A percentile compares a stretch with the other conserved stretches of the same genome.
phyloP scores from a whole-genome alignment of 345 rosid species.

The Clausena lansium region DNA sequence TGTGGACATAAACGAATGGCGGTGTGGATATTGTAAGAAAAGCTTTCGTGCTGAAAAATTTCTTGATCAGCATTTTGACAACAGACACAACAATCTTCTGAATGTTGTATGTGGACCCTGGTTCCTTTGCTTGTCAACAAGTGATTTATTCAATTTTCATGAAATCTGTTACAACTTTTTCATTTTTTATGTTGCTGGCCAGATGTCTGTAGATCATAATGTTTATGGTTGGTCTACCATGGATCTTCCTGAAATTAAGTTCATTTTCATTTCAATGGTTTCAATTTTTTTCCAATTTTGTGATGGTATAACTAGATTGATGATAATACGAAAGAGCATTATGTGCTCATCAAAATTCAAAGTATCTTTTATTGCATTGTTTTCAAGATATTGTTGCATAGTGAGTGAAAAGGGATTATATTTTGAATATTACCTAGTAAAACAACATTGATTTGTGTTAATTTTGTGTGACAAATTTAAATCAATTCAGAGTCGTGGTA shows the following conservation, averaged over 20 bases:
- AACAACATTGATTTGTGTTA: background rate
- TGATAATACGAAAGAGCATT: background rate
- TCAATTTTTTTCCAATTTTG: background rate
- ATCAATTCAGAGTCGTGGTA: conserved; percentile 58
- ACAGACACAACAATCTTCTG: conserved; percentile 74
- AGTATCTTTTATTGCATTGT: background rate
- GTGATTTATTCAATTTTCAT: background rate
- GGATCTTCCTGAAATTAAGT: background rate
- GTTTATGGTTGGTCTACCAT: background rate
- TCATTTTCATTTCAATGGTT: background rate
- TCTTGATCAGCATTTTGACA: conserved; percentile 82
- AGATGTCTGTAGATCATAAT: background rate
- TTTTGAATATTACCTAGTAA: background rate
- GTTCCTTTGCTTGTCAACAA: conserved; percentile 23
- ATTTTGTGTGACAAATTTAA: conserved; percentile 6
- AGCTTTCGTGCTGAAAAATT: conserved; percentile 77
- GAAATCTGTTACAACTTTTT: background rate
- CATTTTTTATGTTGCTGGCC: background rate
- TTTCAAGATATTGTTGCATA: background rate
- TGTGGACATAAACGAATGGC: conserved; percentile 75
- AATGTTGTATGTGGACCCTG: conserved; percentile 61
- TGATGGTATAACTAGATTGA: background rate
- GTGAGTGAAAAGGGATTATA: background rate
- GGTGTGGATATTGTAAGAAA: conserved; percentile 92
- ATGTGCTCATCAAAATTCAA: background rate